These are phyloP conservation scores for Elsinoe ampelina DNA, from an alignment of 2,329 filamentous ascomycete genomes.

Conservation along the genomic window DNA sequence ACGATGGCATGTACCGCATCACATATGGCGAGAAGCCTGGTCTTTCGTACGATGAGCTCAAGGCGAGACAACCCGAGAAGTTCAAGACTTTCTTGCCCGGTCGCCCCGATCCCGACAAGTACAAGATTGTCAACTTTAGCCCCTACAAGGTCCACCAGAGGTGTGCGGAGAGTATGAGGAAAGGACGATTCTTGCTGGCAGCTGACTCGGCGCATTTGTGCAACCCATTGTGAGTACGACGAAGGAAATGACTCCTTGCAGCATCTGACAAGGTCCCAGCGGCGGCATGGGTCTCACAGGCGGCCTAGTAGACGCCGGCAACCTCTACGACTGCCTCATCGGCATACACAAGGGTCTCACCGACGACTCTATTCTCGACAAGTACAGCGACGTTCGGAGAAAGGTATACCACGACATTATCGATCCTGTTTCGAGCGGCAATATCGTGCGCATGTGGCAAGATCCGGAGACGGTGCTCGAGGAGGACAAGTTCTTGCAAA, in stretches of 20 bases:
- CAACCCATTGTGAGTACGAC: conserved; percentile 18
- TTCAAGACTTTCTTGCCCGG: conserved; percentile 20
- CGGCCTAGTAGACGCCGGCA: conserved; percentile 20
- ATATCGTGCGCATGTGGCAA: conserved; percentile 17
- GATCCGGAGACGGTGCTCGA: conserved; percentile 15
- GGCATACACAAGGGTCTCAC: conserved; percentile 17
- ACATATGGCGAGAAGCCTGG: conserved; percentile 30
- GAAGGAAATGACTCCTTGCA: background rate
- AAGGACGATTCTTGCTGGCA: conserved; percentile 26
- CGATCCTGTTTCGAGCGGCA: conserved; percentile 22
- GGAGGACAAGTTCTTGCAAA: conserved; percentile 17
- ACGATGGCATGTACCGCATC: conserved; percentile 32
- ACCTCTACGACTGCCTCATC: conserved; percentile 19
- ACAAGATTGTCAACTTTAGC: conserved; percentile 28
- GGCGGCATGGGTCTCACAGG: conserved; percentile 20
- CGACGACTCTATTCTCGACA: conserved; percentile 24
- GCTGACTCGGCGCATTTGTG: conserved; percentile 32
- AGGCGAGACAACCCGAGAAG: conserved; percentile 18
- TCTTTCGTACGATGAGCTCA: conserved; percentile 20
- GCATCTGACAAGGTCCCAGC: background rate
- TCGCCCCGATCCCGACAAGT: conserved; percentile 20
- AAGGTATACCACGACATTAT: conserved; percentile 27
- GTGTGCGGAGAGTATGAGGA: conserved; percentile 24
- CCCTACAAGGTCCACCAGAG: conserved; percentile 35
- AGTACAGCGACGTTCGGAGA: conserved; percentile 28